Percentiles rank a stretch among this genome's conserved stretches.
Evolutionary conservation across 257 asterid species (phyloP).

Genomic region (Sherardia arvensis): DNA sequence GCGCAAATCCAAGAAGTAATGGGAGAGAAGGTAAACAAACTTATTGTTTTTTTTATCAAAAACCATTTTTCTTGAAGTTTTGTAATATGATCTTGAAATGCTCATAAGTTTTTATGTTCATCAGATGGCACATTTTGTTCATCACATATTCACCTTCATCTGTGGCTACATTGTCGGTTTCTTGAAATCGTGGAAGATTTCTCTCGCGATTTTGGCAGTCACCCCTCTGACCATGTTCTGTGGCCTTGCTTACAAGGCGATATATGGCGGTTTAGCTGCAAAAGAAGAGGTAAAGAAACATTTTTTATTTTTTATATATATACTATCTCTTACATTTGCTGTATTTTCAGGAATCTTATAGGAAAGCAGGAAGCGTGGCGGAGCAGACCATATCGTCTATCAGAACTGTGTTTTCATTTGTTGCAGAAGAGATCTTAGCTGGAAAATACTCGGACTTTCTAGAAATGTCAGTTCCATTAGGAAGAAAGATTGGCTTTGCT

Average conservation of each 20-base stretch:
- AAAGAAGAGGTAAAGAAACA: conserved; percentile 63
- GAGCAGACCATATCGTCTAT: conserved; percentile 72
- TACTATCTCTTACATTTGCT: background rate
- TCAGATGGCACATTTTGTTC: conserved; percentile 85
- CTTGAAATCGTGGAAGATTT: conserved; percentile 53
- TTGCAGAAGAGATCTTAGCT: conserved; percentile 65
- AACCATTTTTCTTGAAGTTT: background rate
- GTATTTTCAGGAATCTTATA: conserved; percentile 50
- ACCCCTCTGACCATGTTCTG: conserved; percentile 81
- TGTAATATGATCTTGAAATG: background rate
- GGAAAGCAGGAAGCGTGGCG: conserved; percentile 70
- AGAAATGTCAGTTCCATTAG: conserved; percentile 43
- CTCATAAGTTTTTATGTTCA: background rate
- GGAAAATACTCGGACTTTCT: conserved; percentile 45
- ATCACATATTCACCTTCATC: conserved; percentile 71
- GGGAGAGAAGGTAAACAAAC: conserved; percentile 70
- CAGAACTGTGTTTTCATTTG: conserved; percentile 72
- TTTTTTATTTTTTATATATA: background rate
- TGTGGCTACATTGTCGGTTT: conserved; percentile 68
- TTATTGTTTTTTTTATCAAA: background rate
- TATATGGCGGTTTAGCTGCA: conserved; percentile 66
- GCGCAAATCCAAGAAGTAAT: conserved; percentile 89
- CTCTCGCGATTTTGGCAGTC: conserved; percentile 71
- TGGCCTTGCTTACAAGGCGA: conserved; percentile 72
- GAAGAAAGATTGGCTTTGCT: conserved; percentile 69